phyloP scores from a whole-genome alignment of 2,329 filamentous ascomycete genomes.

The Diaporthe citri region DNA sequence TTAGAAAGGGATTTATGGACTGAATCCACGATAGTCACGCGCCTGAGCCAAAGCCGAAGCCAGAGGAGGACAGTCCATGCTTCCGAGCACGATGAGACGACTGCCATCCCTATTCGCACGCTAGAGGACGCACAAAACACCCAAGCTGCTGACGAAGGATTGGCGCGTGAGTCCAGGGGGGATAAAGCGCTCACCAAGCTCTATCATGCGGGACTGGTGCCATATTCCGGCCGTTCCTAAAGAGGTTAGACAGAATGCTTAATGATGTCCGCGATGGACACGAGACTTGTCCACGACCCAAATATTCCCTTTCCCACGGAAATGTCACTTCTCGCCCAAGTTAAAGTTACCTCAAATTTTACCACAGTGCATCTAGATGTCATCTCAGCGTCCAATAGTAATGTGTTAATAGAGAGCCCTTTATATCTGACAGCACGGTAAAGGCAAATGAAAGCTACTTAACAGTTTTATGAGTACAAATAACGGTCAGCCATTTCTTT shows the following conservation, averaged over 20 bases:
- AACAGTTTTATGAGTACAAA: too few species aligned
- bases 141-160: not conserved
- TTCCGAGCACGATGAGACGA: not conserved
- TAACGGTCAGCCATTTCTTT: too few species aligned
- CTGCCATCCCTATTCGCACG: not conserved
- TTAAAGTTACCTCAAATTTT: not conserved
- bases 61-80: not conserved
- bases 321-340: not conserved
- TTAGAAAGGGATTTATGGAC: not conserved
- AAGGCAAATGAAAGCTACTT: not conserved
- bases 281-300: not conserved
- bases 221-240: not conserved
- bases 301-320: not conserved
- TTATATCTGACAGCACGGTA: not conserved
- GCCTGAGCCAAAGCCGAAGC: not conserved
- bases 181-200: not conserved
- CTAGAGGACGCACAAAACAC: constrained; percentile 1
- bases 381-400: not conserved
- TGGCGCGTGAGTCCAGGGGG: not conserved
- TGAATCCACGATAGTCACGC: not conserved
- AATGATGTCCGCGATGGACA: not conserved
- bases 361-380: not conserved
- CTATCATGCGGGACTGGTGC: not conserved
- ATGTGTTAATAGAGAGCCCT: not conserved
- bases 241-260: not conserved